Evolutionary conservation across 805 yeast genomes (phyloP).

Genomic region (Suhomyces prunicola): DNA sequence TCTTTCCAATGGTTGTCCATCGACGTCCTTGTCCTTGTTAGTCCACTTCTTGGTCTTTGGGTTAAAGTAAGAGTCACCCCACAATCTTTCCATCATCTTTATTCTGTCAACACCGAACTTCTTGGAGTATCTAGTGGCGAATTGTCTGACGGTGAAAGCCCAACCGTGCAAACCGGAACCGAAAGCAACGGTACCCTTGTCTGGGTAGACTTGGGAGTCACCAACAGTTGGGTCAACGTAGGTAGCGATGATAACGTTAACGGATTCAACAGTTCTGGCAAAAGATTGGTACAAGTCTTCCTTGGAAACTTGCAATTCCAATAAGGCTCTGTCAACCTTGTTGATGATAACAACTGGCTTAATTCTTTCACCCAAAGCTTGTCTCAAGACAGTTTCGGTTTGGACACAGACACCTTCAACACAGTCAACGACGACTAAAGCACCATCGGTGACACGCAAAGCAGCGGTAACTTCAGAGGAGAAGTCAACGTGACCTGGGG

Average conservation of each 20-base stretch:
- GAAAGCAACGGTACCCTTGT: slow-evolving; percentile 97
- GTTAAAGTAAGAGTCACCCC: slow-evolving; percentile 99
- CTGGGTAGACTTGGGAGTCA: slow-evolving; percentile 98
- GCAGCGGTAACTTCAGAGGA: slow-evolving; percentile 99
- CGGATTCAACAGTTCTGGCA: slow-evolving; percentile 98
- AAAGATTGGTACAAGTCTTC: slow-evolving; percentile 98
- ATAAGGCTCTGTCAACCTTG: slow-evolving; percentile 99
- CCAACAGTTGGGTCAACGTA: slow-evolving; percentile 88
- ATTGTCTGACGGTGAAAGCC: slow-evolving; percentile 99
- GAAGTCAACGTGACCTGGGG: slow-evolving; percentile 99
- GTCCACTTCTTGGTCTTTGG: slow-evolving; percentile 99
- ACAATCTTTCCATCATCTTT: slow-evolving; percentile 98
- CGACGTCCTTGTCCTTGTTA: slow-evolving; percentile 91
- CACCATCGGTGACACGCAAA: slow-evolving; percentile 99
- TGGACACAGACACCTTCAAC: slow-evolving; percentile 99
- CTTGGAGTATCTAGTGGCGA: slow-evolving; percentile 96
- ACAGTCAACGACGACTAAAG: slow-evolving; percentile 98
- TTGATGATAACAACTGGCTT: slow-evolving; percentile 98
- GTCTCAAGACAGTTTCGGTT: slow-evolving; percentile 99
- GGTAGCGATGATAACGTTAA: slow-evolving; percentile 95
- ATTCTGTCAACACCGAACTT: slow-evolving; percentile 98
- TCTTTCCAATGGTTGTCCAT: slow-evolving; percentile 94
- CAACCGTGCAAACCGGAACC: slow-evolving; percentile 99
- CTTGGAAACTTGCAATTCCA: slow-evolving; percentile 97
- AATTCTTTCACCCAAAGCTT: slow-evolving; percentile 98